A percentile compares a stretch with the other conserved stretches of the same genome.
phyloP scores from a whole-genome alignment of 2,329 filamentous ascomycete genomes.

The Exophiala bonariae region DNA sequence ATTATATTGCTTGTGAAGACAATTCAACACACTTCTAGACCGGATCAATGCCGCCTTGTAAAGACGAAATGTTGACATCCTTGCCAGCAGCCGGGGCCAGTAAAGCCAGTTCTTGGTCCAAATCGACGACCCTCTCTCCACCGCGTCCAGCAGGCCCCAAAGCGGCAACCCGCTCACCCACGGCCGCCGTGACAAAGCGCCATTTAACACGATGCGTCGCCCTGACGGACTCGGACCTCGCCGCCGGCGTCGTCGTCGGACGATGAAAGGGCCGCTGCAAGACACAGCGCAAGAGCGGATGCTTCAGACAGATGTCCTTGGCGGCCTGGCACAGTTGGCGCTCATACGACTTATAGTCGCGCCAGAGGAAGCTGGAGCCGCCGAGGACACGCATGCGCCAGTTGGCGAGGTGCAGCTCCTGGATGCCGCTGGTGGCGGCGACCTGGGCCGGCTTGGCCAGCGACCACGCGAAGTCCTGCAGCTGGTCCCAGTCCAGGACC shows the following conservation, averaged over 20 bases:
- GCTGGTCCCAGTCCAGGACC: conserved; percentile 15
- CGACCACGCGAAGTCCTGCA: conserved; percentile 12
- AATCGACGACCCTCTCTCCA: conserved; percentile 3
- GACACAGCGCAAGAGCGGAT: conserved; percentile 6
- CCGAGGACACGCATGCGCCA: conserved; percentile 4
- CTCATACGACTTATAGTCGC: conserved; percentile 8
- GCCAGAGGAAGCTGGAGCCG: conserved; percentile 3
- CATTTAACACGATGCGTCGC: conserved; percentile 4
- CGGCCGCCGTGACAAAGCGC: conserved; percentile 5
- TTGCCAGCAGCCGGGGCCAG: background rate
- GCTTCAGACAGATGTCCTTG: conserved; percentile 12
- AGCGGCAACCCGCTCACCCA: too few relatives aligned
- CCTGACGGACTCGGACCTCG: background rate
- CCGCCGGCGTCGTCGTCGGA: background rate
- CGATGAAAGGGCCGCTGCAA: conserved; percentile 1
- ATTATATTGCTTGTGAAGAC: too few relatives aligned
- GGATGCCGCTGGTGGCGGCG: conserved; percentile 1
- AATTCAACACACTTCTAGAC: too few relatives aligned
- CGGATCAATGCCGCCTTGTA: background rate
- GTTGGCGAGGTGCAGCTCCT: background rate
- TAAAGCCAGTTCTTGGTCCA: conserved; percentile 1
- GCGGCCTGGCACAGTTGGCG: conserved; percentile 12
- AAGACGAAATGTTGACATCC: background rate
- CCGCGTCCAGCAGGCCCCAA: background rate
- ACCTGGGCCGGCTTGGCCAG: conserved; percentile 8